Conservation (phyloP, 2,329 filamentous ascomycete genomes). For the Exophiala mesophila region DNA sequence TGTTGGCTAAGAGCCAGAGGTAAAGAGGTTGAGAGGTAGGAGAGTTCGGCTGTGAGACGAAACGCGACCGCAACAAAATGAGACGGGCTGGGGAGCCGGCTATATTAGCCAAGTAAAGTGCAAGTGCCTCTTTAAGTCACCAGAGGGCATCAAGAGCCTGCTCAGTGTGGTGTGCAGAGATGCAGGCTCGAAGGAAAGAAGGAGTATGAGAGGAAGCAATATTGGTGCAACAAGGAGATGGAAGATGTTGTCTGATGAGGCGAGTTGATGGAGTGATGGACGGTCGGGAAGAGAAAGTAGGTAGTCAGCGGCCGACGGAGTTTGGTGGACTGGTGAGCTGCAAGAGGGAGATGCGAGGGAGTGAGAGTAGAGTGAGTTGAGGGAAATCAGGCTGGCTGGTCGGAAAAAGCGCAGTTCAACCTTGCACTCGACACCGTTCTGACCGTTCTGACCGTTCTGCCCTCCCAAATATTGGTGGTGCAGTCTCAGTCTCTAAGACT, state of each 20-base stretch:
- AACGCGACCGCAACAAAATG: constrained; percentile 24
- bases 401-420: too few species aligned
- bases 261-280: constrained; percentile 10
- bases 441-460: too few species aligned
- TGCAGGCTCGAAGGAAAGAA: not conserved
- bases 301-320: not conserved
- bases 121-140: constrained; percentile 8
- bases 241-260: not conserved
- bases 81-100: constrained; percentile 13
- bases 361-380: too few species aligned
- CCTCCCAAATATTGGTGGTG: too few species aligned
- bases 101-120: constrained; percentile 14
- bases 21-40: constrained; percentile 10
- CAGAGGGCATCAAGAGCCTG: constrained; percentile 5
- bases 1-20: constrained; percentile 1
- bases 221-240: constrained; percentile 2
- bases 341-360: too few species aligned
- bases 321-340: not conserved
- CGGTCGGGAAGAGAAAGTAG: not conserved
- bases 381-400: too few species aligned
- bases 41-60: constrained; percentile 12
- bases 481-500: too few species aligned
- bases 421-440: too few species aligned
- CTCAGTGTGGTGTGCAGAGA: not conserved
- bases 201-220: not conserved